A percentile compares a stretch with the other conserved stretches of the same genome.
These are phyloP conservation scores for Elsinoe perseae DNA, from an alignment of 2,329 filamentous ascomycete species.

Conservation along the genomic window DNA sequence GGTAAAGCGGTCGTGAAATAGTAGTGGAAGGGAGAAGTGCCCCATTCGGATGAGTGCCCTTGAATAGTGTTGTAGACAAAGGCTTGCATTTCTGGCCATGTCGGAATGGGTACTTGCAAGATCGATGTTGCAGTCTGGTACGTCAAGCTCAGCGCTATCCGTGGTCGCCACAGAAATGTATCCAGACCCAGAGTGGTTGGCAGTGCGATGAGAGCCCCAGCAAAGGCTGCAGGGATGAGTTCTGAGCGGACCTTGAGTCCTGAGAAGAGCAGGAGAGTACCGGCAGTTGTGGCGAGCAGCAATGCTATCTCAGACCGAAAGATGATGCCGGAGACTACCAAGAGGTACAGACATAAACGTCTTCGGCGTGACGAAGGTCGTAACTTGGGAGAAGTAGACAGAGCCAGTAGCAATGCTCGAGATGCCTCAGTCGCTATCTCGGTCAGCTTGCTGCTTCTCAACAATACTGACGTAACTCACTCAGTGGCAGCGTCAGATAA, in stretches of 20 bases:
- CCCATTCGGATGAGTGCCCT: constrained; percentile 80
- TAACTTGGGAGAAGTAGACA: constrained; percentile 31
- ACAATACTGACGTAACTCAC: constrained; percentile 43
- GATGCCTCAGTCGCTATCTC: constrained; percentile 55
- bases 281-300: constrained; percentile 60
- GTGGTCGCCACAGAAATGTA: constrained; percentile 81
- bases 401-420: constrained; percentile 43
- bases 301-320: constrained; percentile 88
- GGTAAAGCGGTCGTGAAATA: constrained; percentile 80
- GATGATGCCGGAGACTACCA: constrained; percentile 72
- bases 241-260: constrained; percentile 48
- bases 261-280: constrained; percentile 54
- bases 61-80: constrained; percentile 89
- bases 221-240: constrained; percentile 59
- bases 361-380: constrained; percentile 41
- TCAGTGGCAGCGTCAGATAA: constrained; percentile 87
- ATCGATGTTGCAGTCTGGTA: neutral
- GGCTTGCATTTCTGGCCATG: constrained; percentile 85
- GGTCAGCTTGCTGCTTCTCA: constrained; percentile 27
- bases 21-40: constrained; percentile 73
- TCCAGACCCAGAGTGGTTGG: constrained; percentile 66
- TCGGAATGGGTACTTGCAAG: constrained; percentile 36
- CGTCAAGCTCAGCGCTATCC: neutral
- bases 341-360: constrained; percentile 60
- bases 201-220: constrained; percentile 60